These are phyloP conservation scores for Sporisorium scitamineum DNA, from an alignment of 1,284 basidiomycete species.

Conservation along the genomic window DNA sequence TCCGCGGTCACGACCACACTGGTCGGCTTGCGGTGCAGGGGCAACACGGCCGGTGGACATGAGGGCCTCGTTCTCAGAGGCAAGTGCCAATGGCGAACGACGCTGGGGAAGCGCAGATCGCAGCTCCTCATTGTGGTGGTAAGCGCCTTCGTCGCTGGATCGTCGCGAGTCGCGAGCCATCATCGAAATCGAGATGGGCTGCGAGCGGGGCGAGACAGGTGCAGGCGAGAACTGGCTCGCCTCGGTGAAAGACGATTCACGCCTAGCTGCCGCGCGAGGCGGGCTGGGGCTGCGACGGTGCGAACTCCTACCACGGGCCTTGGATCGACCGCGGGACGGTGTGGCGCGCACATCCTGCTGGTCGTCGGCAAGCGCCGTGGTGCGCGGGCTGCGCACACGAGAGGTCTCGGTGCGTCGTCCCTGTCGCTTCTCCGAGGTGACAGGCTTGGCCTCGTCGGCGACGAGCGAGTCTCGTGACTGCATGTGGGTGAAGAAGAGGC, in stretches of 20 bases:
- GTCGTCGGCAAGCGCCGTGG: constrained; percentile 6
- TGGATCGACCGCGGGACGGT: constrained; percentile 53
- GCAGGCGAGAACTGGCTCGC: constrained; percentile 17
- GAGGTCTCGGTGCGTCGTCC: constrained; percentile 24
- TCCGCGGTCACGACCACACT: constrained; percentile 27
- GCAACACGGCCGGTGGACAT: background rate
- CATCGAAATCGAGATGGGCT: constrained; percentile 43
- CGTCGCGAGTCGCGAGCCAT: constrained; percentile 24
- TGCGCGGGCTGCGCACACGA: constrained; percentile 16
- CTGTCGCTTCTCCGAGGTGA: constrained; percentile 13
- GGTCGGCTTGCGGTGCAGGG: constrained; percentile 2
- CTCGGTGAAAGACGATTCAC: constrained; percentile 20
- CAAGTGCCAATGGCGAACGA: constrained; percentile 34
- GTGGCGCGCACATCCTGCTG: constrained; percentile 41
- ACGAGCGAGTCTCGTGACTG: constrained; percentile 25
- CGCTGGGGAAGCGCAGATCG: constrained; percentile 39
- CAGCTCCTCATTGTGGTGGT: constrained; percentile 43
- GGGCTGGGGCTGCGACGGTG: constrained; percentile 55
- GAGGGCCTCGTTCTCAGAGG: constrained; percentile 23
- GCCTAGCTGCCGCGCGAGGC: constrained; percentile 51
- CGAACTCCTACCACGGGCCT: constrained; percentile 55
- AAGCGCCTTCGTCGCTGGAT: constrained; percentile 27
- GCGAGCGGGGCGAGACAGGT: constrained; percentile 41
- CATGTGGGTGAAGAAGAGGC: constrained; percentile 53
- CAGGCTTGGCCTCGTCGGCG: constrained; percentile 6